These are phyloP conservation scores for Microthyrium microscopicum DNA, from an alignment of 2,329 filamentous ascomycete genomes.

Conservation along the genomic window DNA sequence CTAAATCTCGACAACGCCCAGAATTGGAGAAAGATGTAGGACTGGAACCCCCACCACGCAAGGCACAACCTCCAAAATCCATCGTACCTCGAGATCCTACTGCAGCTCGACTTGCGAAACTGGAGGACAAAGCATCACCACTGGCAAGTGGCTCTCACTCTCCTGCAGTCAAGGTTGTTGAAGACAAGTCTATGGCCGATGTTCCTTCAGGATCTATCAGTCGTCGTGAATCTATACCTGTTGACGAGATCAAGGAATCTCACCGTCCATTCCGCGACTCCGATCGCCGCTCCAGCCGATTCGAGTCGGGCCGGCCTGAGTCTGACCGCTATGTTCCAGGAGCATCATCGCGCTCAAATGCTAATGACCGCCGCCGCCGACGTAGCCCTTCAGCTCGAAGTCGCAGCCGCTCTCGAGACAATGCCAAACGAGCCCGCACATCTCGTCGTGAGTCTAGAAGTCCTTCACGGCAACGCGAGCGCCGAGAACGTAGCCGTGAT, in stretches of 20 bases:
- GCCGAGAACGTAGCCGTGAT: conserved; percentile 1
- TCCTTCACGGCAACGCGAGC: conserved; percentile 1
- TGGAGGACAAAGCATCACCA: conserved; percentile 12
- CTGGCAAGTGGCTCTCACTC: conserved; percentile 7
- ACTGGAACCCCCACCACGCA: conserved; percentile 25
- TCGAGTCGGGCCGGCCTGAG: conserved; percentile 9
- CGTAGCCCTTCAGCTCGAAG: neutral
- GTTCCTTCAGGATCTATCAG: conserved; percentile 1
- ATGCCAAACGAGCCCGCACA: neutral
- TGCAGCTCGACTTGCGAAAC: conserved; percentile 11
- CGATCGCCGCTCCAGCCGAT: conserved; percentile 7
- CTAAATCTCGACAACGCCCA: conserved; percentile 23
- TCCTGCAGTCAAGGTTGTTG: conserved; percentile 11
- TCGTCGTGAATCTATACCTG: neutral
- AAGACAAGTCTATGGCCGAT: conserved; percentile 15
- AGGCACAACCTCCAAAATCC: conserved; percentile 21
- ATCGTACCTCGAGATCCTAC: conserved; percentile 14
- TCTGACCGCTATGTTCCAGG: conserved; percentile 1
- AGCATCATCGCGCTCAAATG: conserved; percentile 12
- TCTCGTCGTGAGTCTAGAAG: neutral
- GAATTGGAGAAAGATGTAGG: conserved; percentile 25
- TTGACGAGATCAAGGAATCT: conserved; percentile 6
- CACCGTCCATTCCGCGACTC: neutral
- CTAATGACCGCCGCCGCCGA: conserved; percentile 5
- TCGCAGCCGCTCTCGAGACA: conserved; percentile 1